Percentiles rank a stretch among this genome's conserved stretches.
Evolutionary conservation across 176 grass and related monocot genomes (phyloP).

Genomic region (Luzula sylvatica): DNA sequence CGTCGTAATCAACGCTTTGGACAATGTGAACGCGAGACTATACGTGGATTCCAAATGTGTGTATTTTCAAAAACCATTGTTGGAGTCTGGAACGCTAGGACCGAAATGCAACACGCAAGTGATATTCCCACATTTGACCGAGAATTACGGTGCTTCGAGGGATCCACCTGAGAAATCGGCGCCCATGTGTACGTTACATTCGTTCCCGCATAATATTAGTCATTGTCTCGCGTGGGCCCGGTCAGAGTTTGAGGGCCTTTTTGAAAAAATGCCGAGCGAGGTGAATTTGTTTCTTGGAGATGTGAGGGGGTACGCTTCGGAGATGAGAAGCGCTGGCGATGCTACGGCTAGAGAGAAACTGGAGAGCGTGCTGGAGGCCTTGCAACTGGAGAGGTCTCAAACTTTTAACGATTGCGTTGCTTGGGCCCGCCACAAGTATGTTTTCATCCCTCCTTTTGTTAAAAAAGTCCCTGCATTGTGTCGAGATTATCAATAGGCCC

Average conservation of each 20-base stretch:
- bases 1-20: constrained; percentile 33
- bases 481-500: no score
- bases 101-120: constrained; percentile 39
- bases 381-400: constrained; percentile 35
- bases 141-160: constrained; percentile 54
- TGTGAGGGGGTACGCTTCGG: constrained; percentile 31
- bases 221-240: constrained; percentile 57
- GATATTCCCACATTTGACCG: constrained; percentile 41
- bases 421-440: constrained; percentile 58
- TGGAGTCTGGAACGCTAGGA: constrained; percentile 37
- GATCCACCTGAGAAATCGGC: constrained; percentile 53
- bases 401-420: constrained; percentile 62
- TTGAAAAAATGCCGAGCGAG: constrained; percentile 54
- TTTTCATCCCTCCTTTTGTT: constrained; percentile 1
- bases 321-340: constrained; percentile 51
- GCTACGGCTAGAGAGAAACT: constrained; percentile 49
- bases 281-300: constrained; percentile 48
- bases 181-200: constrained; percentile 58
- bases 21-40: constrained; percentile 34
- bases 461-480: no score
- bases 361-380: constrained; percentile 39
- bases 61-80: constrained; percentile 40
- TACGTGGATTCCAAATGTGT: constrained; percentile 31
- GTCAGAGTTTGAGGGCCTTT: constrained; percentile 51
- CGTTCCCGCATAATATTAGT: constrained; percentile 64